A percentile compares a stretch with the other conserved stretches of the same genome.
phyloP scores from a whole-genome alignment of 768 basidiomycete species.

The Podaxis carcinomalis region DNA sequence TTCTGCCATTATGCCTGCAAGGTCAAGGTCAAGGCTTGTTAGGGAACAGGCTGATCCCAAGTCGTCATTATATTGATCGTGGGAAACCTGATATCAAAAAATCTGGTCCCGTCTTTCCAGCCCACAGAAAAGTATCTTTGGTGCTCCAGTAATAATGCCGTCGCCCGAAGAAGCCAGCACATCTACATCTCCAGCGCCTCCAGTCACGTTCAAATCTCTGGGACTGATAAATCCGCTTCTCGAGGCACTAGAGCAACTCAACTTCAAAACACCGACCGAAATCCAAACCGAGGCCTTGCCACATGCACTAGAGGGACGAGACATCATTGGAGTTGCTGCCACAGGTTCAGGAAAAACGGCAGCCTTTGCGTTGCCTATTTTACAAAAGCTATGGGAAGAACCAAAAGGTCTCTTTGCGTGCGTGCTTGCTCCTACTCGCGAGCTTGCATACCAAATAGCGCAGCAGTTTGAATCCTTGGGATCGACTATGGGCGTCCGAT shows the following conservation, averaged over 20 bases:
- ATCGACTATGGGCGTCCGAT: conserved; percentile 88
- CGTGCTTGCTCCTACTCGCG: conserved; percentile 95
- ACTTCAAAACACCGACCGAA: conserved; percentile 83
- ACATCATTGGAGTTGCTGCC: conserved; percentile 97
- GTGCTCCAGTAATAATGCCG: conserved; percentile 40
- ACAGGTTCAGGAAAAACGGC: conserved; percentile 98
- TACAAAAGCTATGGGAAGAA: conserved; percentile 95
- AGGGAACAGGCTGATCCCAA: background rate
- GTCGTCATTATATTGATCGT: conserved; percentile 5
- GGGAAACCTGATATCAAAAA: conserved; percentile 12
- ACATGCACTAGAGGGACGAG: conserved; percentile 83
- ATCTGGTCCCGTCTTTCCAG: conserved; percentile 11
- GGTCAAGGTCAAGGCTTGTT: background rate
- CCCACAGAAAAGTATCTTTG: background rate
- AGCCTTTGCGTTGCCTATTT: conserved; percentile 92
- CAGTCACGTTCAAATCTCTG: conserved; percentile 69
- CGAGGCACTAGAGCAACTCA: conserved; percentile 75
- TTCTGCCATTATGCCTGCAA: conserved; percentile 19
- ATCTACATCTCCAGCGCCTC: conserved; percentile 26
- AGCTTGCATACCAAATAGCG: conserved; percentile 97
- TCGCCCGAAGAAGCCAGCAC: conserved; percentile 57
- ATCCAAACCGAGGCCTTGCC: conserved; percentile 88
- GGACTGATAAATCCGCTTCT: conserved; percentile 90
- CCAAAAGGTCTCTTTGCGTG: conserved; percentile 92
- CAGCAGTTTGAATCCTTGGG: conserved; percentile 93